phyloP scores from a whole-genome alignment of 1,284 basidiomycete genomes.

The Prillingera fragicola region DNA sequence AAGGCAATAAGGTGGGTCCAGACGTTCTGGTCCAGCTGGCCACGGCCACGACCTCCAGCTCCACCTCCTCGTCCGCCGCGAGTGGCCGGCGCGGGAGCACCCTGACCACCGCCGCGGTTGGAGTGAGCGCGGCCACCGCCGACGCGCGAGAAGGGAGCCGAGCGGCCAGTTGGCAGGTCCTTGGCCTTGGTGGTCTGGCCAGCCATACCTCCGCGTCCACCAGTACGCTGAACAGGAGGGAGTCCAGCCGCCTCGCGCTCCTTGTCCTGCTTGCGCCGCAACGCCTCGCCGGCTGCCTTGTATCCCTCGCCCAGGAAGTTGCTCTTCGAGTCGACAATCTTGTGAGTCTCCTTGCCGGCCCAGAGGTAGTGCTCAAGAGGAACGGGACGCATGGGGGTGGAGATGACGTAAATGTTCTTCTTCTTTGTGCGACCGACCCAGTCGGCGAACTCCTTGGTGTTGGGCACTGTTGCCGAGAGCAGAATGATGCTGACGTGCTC shows the following conservation, averaged over 20 bases:
- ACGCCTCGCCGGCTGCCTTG: constrained; percentile 80
- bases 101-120: constrained; percentile 43
- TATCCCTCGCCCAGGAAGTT: constrained; percentile 77
- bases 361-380: constrained; percentile 97
- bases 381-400: constrained; percentile 91
- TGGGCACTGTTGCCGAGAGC: constrained; percentile 95
- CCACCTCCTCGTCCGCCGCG: constrained; percentile 48
- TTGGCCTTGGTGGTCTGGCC: constrained; percentile 48
- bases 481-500: constrained; percentile 96
- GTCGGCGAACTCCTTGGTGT: constrained; percentile 96
- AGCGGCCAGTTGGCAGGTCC: constrained; percentile 41
- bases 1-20: constrained; percentile 89
- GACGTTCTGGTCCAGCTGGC: constrained; percentile 79
- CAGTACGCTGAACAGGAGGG: constrained; percentile 70
- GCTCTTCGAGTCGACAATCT: constrained; percentile 81
- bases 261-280: constrained; percentile 93
- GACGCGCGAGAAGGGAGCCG: constrained; percentile 36
- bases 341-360: constrained; percentile 83
- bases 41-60: constrained; percentile 54
- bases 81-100: constrained; percentile 23
- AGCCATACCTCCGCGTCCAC: constrained; percentile 68
- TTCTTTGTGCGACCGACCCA: constrained; percentile 99
- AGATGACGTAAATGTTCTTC: constrained; percentile 99
- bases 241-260: constrained; percentile 90
- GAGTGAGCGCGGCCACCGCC: constrained; percentile 40